Evolutionary conservation across 805 yeast species (phyloP), one percentile per base, ranked within the genome.

Genomic region (Tetrapisispora namnaoensis): DNA sequence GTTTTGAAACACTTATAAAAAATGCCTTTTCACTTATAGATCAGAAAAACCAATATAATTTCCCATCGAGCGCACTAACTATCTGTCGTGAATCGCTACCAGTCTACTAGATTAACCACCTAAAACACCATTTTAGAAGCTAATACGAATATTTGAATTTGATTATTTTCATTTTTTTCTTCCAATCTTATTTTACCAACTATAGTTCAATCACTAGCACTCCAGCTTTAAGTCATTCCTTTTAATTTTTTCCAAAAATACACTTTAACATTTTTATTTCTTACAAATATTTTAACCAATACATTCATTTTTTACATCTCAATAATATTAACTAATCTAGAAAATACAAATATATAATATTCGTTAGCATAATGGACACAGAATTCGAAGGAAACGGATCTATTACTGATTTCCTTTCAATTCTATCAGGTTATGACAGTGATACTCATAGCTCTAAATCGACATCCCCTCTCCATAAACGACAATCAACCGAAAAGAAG

Each of bases 341-440:
- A 32, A 37, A 37, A 10, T 20, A 18, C 18, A 17, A 17, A 17
- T 18, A 5, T 37, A 17, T 10, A 37, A 37, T 37, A 37, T 18
- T 24, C 20, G 6, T 37, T 37, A 38, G 24, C 42, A 38, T 6
- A 24, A 38, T 38, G 42, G 24, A 38, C 30, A 11, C 16, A 24
- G 30, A 38, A 8, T 24, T 38, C 30, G 22, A 20, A 14, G 6
- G 22, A 10, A 13, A 8, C 2, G 30, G n/a, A 22, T 22, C 34
- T 5, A 17, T 24, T 16, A 27, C 22, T 13, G 43, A 40, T 27
- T 40, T 24, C 17, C 9, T 27, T n/a, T 40, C 43, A 17, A 20
- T 40, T 40, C 24, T 40, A 40, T 40, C 43, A 24, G 43, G 24
- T 22, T 40, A 40, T n/a, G 43, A 20, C 3, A 42, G 44, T 30